Evolutionary conservation across 805 yeast genomes (phyloP), one percentile per base, ranked within the genome.

Genomic region (Wickerhamomyces hampshirensis): DNA sequence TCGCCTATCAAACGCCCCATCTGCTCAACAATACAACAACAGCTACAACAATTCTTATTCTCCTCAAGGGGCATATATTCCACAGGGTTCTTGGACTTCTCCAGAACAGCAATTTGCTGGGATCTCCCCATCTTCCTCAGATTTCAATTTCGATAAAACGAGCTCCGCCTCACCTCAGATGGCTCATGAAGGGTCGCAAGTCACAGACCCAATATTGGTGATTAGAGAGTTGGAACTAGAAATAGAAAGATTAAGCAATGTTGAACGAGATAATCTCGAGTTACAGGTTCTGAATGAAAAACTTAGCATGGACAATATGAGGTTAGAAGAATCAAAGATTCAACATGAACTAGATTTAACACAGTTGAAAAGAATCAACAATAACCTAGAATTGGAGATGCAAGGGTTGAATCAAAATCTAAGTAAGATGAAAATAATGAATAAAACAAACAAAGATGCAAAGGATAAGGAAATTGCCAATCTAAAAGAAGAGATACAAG

Each of bases 401-500:
- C 23, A 28, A 4, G 45, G 40, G 26, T 16, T 30, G 8, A 32
- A 35, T 3, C 43, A 44, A 18, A 37, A 34, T 21, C 15, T 36
- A 24, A 44, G 35, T 28, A 40, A 36, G 26, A 23, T 40, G 34
- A 40, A 36, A 23, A 36, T 44, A 6, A 26, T 44, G 9, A 37
- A 39, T 26, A 44, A 40, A 35, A 40, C 45, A n/a, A 24, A 31
- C 2, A 30, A 34, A 23, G 45, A 44, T 18, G 35, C 34, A 33
- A 44, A 44, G 35, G 40, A 34, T 28, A 30, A 30, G 11, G 45
- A 40, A 31, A 44, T 40, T n/a, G 7, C 23, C 3, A 24, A 32
- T 7, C 27, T 44, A 24, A 40, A 37, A 21, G 43, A 40, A 11
- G 45, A 44, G n/a, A 6, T 39, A 5, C 21, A 34, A 6, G 17